Base-by-base conservation (phyloP, 441 rosid species). In the Gossypium schwendimanii region DNA sequence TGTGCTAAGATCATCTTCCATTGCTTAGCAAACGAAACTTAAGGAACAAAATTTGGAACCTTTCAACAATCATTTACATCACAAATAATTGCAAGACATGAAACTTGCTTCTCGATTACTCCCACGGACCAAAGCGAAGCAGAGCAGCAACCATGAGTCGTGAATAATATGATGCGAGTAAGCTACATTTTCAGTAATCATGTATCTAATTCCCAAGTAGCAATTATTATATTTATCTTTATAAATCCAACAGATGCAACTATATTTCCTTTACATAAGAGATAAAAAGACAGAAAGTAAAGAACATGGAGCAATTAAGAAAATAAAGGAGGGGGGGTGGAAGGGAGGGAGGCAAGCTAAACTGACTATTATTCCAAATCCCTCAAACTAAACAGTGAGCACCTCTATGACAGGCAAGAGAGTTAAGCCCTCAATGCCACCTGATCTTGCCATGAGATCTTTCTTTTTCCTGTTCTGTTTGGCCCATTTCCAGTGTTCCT, bases 361-460 rank as follows among this genome's bases (percentile, higher is more conserved):
- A 70, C 69, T 72, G 44, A 57, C 75, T 73, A 60, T 59, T n/a
- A 4, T 72, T 47, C 60, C 73, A 77, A 28, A 72, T 65, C 83
- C 67, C 41, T 41, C 55, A 78, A 73, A 12, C 10, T 53, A 74
- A 45, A 10, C 52, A 69, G 45, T 54, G 72, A 52, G 17, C 58
- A 73, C 36, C 45, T 78, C 39, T 73, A 77, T 53, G 31, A 47
- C 69, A 60, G 45, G 73, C 55, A 52, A 17, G 47, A 45, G 67
- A 55, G 59, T 87, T 79, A 87, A 69, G 89, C 97, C 76, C 89
- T 90, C 77, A 92, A 83, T 44, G 93, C 97, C 79, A 94, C 88
- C 77, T 84, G 94, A 77, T 94, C 97, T 79, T 92, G 97, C 98
- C 98, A 94, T 67, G 97, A 53, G 55, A 94, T 93, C 90, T 84